phyloP scores from a whole-genome alignment of 208 protist species.

The Acanthamoeba lugdunensis region DNA sequence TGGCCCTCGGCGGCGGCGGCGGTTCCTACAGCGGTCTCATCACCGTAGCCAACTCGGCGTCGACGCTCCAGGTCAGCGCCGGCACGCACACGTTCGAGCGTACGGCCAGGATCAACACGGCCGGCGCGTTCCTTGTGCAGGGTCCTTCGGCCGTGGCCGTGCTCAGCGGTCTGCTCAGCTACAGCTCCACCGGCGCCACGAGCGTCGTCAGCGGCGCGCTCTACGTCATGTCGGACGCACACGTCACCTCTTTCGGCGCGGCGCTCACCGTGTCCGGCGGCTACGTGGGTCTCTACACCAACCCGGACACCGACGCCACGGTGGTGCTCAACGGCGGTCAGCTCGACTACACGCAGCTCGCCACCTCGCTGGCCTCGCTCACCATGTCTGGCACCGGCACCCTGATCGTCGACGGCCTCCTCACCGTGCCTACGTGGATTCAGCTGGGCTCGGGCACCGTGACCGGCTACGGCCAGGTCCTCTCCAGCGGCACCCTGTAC shows the following conservation, averaged over 20 bases:
- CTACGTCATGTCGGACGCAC: conserved; percentile 57
- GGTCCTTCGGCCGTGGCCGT: background rate
- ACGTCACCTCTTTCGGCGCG: conserved; percentile 37
- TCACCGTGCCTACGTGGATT: conserved; percentile 15
- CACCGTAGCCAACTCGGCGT: background rate
- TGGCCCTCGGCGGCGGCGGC: conserved; percentile 24
- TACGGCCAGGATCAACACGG: background rate
- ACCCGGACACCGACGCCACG: conserved; percentile 36
- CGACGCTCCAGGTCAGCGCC: conserved; percentile 54
- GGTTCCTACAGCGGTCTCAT: background rate
- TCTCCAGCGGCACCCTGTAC: conserved; percentile 47
- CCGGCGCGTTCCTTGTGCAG: background rate
- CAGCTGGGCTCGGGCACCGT: conserved; percentile 4
- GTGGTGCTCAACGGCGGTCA: conserved; percentile 15
- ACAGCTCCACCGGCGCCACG: conserved; percentile 2
- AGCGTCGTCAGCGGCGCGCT: conserved; percentile 24
- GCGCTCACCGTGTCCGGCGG: conserved; percentile 20
- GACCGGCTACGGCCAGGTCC: conserved; percentile 11
- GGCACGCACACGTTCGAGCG: conserved; percentile 15
- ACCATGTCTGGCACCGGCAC: conserved; percentile 23
- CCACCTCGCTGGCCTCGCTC: conserved; percentile 38
- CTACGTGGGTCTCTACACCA: conserved; percentile 16
- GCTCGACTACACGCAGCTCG: conserved; percentile 46
- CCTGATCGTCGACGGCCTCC: conserved; percentile 47
- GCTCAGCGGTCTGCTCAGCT: conserved; percentile 8